Base-by-base conservation (phyloP, 2,329 filamentous ascomycete genomes). In the Akanthomyces dipterigenus region DNA sequence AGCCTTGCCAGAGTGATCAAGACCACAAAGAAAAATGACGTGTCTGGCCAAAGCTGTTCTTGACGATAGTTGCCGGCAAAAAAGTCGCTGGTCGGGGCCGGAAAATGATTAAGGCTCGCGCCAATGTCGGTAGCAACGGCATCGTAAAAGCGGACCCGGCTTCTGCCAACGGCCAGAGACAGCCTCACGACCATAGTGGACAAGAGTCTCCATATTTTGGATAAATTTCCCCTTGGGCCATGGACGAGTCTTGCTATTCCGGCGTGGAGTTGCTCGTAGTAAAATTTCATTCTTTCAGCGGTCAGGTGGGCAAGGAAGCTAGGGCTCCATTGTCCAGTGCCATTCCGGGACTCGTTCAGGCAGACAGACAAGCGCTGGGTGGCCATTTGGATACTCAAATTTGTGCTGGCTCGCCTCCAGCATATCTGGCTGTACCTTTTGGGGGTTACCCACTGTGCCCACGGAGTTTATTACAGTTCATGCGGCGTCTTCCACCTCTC, bases 111-210 rank as follows among this genome's bases (percentile, higher is more conserved):
- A 20, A 40, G 57, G 6, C 38, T 54, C 57, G 49, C 57, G 57
- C 49, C 49, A 60, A 60, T 28, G 40, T 60, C 57, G 57, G 57
- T 53, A 60, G 57, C 38, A 40, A 60, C 57, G 57, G 57, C 57
- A 60, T 60, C 49, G 57, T 46, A 60, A 60, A 60, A 53, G 57
- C 49, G 57, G 57, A 46, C 36, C 49, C 12, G 8, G 5, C 26
- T 60, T 38, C 26, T 60, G 57, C n/a, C 48, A 60, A 60, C 57
- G 20, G 56, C 16, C 36, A 51, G 6, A 49, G 46, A 53, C 26
- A 60, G 57, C 57, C 57, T 60, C 57, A 36, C 53, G 24, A 26
- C 12, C 43, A 22, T 40, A 12, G 45, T n/a, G 50, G 55, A 58
- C 34, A 31, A 36, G 26, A 14, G 46, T 49, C 56, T 51, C 56